These are phyloP conservation scores for Mortierella sp. DNA, from an alignment of 371 early-diverging fungal species.

Conservation along the genomic window DNA sequence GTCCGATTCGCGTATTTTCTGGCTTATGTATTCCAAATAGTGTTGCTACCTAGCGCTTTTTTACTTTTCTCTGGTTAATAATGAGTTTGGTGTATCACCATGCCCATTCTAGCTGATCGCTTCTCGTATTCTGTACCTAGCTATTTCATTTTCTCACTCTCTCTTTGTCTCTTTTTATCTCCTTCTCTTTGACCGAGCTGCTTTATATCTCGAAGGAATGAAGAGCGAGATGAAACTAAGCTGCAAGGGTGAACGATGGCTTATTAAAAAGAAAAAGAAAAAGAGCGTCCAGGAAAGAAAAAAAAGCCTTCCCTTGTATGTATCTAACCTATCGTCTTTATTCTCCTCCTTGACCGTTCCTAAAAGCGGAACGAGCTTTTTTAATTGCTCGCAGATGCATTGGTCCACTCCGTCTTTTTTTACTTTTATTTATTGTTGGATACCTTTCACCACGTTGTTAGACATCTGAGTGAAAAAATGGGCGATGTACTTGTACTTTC, in stretches of 20 bases:
- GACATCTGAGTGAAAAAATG: not conserved
- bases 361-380: not conserved
- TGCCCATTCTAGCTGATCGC: not conserved
- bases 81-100: too few relatives aligned
- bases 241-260: not conserved
- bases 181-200: not conserved
- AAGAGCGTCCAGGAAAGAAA: not conserved
- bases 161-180: not conserved
- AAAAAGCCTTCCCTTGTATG: too few relatives aligned
- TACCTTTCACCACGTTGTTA: not conserved
- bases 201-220: not conserved
- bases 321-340: too few relatives aligned
- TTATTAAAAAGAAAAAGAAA: not conserved
- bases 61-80: too few relatives aligned
- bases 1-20: slow-evolving; percentile 4
- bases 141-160: not conserved
- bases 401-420: slow-evolving; percentile 1
- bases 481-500: not conserved
- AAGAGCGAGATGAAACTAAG: not conserved
- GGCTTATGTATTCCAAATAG: not conserved
- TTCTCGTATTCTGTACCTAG: not conserved
- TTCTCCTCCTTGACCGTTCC: not conserved
- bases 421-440: slow-evolving; percentile 1
- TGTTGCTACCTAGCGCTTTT: too few relatives aligned
- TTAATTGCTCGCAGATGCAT: not conserved